A percentile compares a stretch with the other conserved stretches of the same genome.
These are phyloP conservation scores for Magnaporthales sp. DNA, from an alignment of 2,329 filamentous ascomycete species.

Conservation along the genomic window DNA sequence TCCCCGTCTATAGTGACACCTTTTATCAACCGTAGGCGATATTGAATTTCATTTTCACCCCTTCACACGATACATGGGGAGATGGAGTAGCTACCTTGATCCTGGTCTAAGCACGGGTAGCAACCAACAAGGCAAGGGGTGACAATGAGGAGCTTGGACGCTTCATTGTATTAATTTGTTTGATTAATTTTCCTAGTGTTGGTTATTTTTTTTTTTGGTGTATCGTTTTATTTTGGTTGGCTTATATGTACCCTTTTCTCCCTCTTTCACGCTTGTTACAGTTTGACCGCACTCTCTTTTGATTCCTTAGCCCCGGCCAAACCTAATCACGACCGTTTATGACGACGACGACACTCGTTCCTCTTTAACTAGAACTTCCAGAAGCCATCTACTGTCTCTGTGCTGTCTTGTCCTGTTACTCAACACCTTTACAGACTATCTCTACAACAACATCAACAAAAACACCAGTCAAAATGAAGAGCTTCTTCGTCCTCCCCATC, in stretches of 20 bases:
- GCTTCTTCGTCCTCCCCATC: conserved; percentile 5
- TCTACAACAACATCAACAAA: neutral
- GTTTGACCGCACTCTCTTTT: neutral
- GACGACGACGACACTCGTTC: neutral
- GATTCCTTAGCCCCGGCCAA: neutral
- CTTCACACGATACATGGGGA: neutral
- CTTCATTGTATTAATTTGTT: neutral
- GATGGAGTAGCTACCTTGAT: neutral
- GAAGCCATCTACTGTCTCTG: neutral
- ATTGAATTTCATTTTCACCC: neutral
- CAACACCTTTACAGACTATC: too few species aligned
- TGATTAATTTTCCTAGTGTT: neutral
- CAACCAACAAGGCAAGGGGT: neutral
- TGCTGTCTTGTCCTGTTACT: neutral
- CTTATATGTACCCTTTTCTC: too few species aligned
- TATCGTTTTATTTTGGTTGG: too few species aligned
- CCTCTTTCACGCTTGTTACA: neutral
- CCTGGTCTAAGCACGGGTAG: neutral
- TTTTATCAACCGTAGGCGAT: neutral
- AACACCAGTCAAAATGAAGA: conserved; percentile 6
- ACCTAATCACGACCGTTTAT: neutral
- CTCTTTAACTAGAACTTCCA: neutral
- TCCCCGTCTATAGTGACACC: neutral
- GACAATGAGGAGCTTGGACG: neutral
- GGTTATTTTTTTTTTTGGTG: neutral